phyloP scores from a whole-genome alignment of 1,139 yeast genomes.

The Zygoascus sp. region DNA sequence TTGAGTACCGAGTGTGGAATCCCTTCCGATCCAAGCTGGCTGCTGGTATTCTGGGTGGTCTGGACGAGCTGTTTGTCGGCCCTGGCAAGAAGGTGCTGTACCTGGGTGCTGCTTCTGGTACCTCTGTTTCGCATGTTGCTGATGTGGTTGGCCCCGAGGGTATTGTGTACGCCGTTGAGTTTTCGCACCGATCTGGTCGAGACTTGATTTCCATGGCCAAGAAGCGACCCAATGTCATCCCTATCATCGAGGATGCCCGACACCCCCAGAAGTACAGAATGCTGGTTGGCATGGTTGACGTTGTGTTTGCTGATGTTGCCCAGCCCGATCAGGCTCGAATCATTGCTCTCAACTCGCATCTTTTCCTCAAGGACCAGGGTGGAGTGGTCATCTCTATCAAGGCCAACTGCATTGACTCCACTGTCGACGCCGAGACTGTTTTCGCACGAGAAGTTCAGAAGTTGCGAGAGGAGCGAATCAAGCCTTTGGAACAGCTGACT shows the following conservation, averaged over 20 bases:
- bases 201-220: slow-evolving; percentile 99
- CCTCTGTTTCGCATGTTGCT: slow-evolving; percentile 96
- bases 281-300: slow-evolving; percentile 98
- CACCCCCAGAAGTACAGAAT: slow-evolving; percentile 99
- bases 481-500: slow-evolving; percentile 97
- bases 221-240: slow-evolving; percentile 98
- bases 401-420: slow-evolving; percentile 99
- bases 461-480: slow-evolving; percentile 96
- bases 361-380: slow-evolving; percentile 97
- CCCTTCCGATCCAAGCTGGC: slow-evolving; percentile 99
- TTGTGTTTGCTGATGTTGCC: slow-evolving; percentile 98
- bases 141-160: slow-evolving; percentile 99
- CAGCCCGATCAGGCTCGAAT: slow-evolving; percentile 99
- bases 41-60: slow-evolving; percentile 99
- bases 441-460: slow-evolving; percentile 99
- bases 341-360: slow-evolving; percentile 95
- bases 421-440: slow-evolving; percentile 98
- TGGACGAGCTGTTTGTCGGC: slow-evolving; percentile 93
- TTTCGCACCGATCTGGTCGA: slow-evolving; percentile 99
- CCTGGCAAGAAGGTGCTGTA: slow-evolving; percentile 98
- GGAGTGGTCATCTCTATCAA: slow-evolving; percentile 97
- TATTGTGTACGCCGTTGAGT: slow-evolving; percentile 96
- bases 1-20: slow-evolving; percentile 99
- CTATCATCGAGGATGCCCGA: slow-evolving; percentile 99
- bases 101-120: slow-evolving; percentile 99